Evolutionary conservation across 371 early-diverging fungal genomes (phyloP).

Genomic region (Rhizopus delemar): DNA sequence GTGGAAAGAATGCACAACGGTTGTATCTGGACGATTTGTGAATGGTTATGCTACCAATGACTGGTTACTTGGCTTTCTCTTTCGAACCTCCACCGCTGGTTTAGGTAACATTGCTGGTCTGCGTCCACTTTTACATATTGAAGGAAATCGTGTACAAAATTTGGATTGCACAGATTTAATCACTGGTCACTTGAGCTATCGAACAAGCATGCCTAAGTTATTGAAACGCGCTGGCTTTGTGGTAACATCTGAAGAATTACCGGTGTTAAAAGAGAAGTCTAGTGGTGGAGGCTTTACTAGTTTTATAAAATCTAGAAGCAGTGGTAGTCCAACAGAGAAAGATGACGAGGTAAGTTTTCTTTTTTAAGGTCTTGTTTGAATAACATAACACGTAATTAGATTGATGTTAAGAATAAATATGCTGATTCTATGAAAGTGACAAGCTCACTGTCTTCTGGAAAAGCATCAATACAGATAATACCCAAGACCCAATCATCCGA

Average conservation of each 20-base stretch:
- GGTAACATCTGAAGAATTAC: conserved; percentile 67
- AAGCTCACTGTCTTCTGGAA: conserved; percentile 45
- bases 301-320: background rate
- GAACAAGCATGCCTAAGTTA: conserved; percentile 76
- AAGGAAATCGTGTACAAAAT: conserved; percentile 71
- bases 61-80: conserved; percentile 91
- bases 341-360: background rate
- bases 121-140: conserved; percentile 68
- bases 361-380: background rate
- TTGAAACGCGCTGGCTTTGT: conserved; percentile 78
- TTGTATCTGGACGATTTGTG: conserved; percentile 87
- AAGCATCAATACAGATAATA: conserved; percentile 44
- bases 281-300: background rate
- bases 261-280: conserved; percentile 29
- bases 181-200: conserved; percentile 87
- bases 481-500: background rate
- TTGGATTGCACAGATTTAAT: conserved; percentile 79
- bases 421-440: conserved; percentile 24
- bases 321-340: background rate
- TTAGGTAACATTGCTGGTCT: conserved; percentile 83
- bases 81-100: conserved; percentile 80
- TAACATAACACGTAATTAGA: background rate
- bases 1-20: conserved; percentile 80
- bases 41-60: conserved; percentile 90
- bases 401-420: conserved; percentile 16